Evolutionary conservation across 2,329 filamentous ascomycete genomes (phyloP), one percentile per base, ranked within the genome.

Genomic region (Beauveria varroae): DNA sequence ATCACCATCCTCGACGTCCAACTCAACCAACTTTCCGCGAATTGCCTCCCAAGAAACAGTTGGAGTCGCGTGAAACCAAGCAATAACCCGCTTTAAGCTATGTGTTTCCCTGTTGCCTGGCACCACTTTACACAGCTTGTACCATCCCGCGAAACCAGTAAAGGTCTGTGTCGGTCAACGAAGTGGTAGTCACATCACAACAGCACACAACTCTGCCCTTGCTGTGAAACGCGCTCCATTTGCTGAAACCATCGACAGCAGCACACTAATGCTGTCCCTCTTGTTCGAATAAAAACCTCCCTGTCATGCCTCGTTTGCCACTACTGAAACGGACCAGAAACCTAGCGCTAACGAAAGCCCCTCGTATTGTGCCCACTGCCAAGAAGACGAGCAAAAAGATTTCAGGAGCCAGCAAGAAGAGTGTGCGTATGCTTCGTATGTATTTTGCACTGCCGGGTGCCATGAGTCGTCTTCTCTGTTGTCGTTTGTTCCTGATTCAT

Each of bases 241-340:
- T 55, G 40, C 16, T 24, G 34, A 58, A 58, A 50, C 55, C 24
- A 41, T 20, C 44, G 34, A 41, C 44, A 28, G 10, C 55, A 6
- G 22, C 22, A 51, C 30, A 10, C 8, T 41, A 18, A 18, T 51
- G 16, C 10, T 41, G 2, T 14, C n/a, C 9, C 34, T 24, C 46
- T 47, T 30, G 41, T 5, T 46, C 18, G 18, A 22, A 28, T 41
- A 7, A 28, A 20, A 20, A 37, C 34, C 34, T 37, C 24, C 18
- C 14, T 22, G 6, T 20, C 24, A n/a, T 16, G 24, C 24, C 24
- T 22, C n/a, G 28, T 54, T 22, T 44, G 20, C 16, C 14, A 8
- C 26, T 24, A 52, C 59, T 61, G 59, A 61, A 61, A 61, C 59
- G 46, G 9, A 20, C 51, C 51, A 46, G 46, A 61, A 61, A 61